Base-by-base conservation (phyloP, 345 rosid species). In the Dipteronia dyeriana region DNA sequence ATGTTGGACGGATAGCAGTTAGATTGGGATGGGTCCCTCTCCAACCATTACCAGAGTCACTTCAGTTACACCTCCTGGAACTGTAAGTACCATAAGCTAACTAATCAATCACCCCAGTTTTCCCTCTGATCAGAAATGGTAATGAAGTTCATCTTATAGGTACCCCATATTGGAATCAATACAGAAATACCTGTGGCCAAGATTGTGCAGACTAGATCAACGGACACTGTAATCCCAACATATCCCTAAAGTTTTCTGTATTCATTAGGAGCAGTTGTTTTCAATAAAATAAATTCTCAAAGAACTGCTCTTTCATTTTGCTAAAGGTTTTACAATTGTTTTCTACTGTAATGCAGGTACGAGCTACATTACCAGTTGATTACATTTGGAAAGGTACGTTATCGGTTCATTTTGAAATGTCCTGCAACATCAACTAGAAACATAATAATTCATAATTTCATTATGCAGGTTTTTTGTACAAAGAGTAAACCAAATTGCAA, bases 21-120 rank as follows among this genome's bases (percentile, higher is more conserved):
- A 86, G 99, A 79, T 79, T 95, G 70, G 99, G 99, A 81, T 95
- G 99, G 99, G 99, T 93, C 65, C 99, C 99, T 49, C 87, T 95
- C 60, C 93, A 90, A 81, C 97, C 99, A 9, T 83, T 95, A 77
- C 99, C 99, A 19, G 98, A 93, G 71, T 87, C 96, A 77, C 95
- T 95, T 69, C 99, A 95, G 79, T 74, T 95, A 75, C 99, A 95
- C 79, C 94, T 93, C 29, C 82, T 95, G 53, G 99, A 95, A 86
- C 82, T 93, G 99, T 95, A 83, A 88, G 98, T 83, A 64, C 29
- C 34, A 60, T 56, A 53, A 39, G 26, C 79, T 82, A 78, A 47
- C 73, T 14, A 69, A 56, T 23, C 65, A 66, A 61, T 26, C 65
- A 61, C 57, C 75, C 66, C 9, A 78, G 20, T 59, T 9, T 20